A percentile compares a stretch with the other conserved stretches of the same genome.
These are phyloP conservation scores for Teunomyces atbi DNA, from an alignment of 805 yeast species.

Conservation along the genomic window DNA sequence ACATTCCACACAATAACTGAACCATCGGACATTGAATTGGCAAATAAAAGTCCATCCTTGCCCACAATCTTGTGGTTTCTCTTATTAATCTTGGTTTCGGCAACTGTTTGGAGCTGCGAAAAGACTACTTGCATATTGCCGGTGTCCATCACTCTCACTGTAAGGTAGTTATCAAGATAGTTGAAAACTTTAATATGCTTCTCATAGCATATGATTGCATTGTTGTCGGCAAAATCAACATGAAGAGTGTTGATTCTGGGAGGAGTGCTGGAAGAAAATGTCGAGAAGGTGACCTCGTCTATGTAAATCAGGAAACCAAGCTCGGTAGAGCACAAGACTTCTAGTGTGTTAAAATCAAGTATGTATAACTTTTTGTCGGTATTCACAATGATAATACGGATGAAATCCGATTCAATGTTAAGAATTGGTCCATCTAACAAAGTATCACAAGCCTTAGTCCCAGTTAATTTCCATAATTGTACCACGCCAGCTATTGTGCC, in stretches of 20 bases:
- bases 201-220: constrained; percentile 23
- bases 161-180: constrained; percentile 10
- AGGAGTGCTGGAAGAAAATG: neutral
- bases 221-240: constrained; percentile 32
- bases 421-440: constrained; percentile 12
- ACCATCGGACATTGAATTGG: constrained; percentile 39
- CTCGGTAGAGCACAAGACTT: constrained; percentile 9
- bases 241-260: constrained; percentile 18
- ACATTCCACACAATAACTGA: constrained; percentile 43
- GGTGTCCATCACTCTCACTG: constrained; percentile 7
- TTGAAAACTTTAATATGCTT: constrained; percentile 23
- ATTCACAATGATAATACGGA: constrained; percentile 19
- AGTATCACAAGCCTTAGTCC: constrained; percentile 12
- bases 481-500: constrained; percentile 24
- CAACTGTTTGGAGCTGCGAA: constrained; percentile 19
- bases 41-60: constrained; percentile 40
- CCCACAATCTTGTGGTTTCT: constrained; percentile 31
- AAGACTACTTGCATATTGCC: constrained; percentile 13
- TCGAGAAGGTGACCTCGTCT: constrained; percentile 9
- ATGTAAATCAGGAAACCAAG: constrained; percentile 16
- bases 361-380: constrained; percentile 16
- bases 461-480: constrained; percentile 25
- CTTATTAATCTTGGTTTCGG: constrained; percentile 5
- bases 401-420: constrained; percentile 28
- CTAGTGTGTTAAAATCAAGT: constrained; percentile 15